Percentiles rank a stretch among this genome's conserved stretches.
phyloP scores from a whole-genome alignment of 1,139 yeast species.

The Geotrichum australiense region DNA sequence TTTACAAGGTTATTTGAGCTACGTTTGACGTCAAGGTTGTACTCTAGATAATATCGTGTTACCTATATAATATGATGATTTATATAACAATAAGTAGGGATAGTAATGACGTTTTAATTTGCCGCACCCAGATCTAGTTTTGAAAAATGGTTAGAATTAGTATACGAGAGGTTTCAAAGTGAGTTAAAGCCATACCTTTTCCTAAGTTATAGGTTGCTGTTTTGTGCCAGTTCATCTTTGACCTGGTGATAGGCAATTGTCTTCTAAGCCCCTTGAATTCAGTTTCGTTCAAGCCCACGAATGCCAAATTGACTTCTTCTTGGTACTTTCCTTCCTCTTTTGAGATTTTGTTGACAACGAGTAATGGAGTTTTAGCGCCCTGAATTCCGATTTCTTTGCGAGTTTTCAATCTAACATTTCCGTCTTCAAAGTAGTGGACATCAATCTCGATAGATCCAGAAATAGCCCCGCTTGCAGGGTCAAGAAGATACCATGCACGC shows the following conservation, averaged over 20 bases:
- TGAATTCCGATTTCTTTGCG: conserved; percentile 37
- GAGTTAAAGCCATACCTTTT: conserved; percentile 46
- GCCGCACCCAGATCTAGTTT: conserved; percentile 16
- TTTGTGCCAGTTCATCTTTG: conserved; percentile 92
- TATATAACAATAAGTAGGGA: too few relatives aligned
- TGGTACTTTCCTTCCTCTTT: conserved; percentile 58
- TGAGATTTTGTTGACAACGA: conserved; percentile 47
- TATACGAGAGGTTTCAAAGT: too few relatives aligned
- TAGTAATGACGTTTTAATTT: too few relatives aligned
- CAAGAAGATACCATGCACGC: conserved; percentile 57
- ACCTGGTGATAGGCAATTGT: conserved; percentile 83
- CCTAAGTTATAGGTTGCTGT: conserved; percentile 89
- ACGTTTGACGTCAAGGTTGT: too few relatives aligned
- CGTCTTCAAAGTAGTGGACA: conserved; percentile 93
- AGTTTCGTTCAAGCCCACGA: conserved; percentile 67
- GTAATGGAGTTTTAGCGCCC: conserved; percentile 22
- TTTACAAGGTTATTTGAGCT: conserved; percentile 29
- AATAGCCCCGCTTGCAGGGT: conserved; percentile 33
- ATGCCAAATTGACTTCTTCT: conserved; percentile 52
- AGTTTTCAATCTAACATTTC: conserved; percentile 76
- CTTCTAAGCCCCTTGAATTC: conserved; percentile 82
- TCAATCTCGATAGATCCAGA: conserved; percentile 57
- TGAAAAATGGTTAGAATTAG: conserved; percentile 4
- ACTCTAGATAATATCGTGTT: too few relatives aligned
- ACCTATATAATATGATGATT: too few relatives aligned